A percentile compares a stretch with the other conserved stretches of the same genome.
These are phyloP conservation scores for Fusarium sp. DNA, from an alignment of 2,329 filamentous ascomycete species.

Conservation along the genomic window DNA sequence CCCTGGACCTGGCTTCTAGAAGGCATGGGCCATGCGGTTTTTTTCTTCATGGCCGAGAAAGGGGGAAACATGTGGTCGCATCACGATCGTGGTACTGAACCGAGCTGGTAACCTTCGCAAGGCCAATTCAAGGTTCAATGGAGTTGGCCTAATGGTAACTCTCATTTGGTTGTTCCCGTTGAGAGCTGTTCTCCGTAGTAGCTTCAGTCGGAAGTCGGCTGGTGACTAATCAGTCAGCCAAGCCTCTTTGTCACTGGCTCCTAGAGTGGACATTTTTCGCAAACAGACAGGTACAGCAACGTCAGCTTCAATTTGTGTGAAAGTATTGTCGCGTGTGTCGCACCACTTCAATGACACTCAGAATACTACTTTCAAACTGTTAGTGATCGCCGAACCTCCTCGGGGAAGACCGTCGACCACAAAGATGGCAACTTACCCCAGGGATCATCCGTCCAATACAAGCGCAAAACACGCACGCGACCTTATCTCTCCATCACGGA, in stretches of 20 bases:
- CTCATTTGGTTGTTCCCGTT: background rate
- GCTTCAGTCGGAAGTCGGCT: background rate
- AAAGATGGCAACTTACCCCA: background rate
- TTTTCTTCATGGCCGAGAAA: background rate
- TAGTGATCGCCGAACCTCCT: background rate
- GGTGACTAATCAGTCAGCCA: background rate
- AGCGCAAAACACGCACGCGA: constrained; percentile 13
- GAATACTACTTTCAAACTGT: background rate
- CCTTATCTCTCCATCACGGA: constrained; percentile 23
- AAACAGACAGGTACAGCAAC: background rate
- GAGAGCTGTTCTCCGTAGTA: background rate
- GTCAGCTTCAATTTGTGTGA: background rate
- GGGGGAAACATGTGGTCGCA: background rate
- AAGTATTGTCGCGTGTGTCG: background rate
- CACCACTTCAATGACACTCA: background rate
- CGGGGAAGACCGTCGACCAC: background rate
- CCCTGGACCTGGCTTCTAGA: background rate
- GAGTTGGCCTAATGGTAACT: background rate
- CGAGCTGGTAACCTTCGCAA: too few species aligned
- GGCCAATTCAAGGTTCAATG: background rate
- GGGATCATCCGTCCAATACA: constrained; percentile 5
- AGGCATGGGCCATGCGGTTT: constrained; percentile 28
- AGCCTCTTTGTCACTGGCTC: background rate
- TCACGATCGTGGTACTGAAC: background rate
- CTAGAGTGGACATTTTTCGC: background rate